Evolutionary conservation across 331 rosid species (phyloP), one percentile per base, ranked within the genome.

Genomic region (Phaseolus coccineus): DNA sequence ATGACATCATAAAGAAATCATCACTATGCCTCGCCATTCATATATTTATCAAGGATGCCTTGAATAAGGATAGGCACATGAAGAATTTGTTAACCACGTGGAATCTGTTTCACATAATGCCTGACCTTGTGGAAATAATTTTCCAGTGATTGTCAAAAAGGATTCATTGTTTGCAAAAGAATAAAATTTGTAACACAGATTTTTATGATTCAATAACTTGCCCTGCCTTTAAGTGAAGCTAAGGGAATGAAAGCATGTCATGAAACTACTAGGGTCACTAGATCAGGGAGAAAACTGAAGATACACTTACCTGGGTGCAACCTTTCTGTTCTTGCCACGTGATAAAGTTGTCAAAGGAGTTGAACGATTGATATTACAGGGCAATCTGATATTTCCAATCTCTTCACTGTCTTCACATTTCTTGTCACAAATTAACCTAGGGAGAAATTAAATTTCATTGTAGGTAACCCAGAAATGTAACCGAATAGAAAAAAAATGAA

Each of bases 341-440:
- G 67, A 47, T 37, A 62, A 87, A 81, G 84, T 39, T 64, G 70
- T 15, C 61, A 74, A 57, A 51, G 65, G 14, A 27, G 81, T 71
- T 65, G 85, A 52, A 68, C 44, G 81, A 80, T 80, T 74, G 72
- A 86, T 89, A 65, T 88, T 87, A 24, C 78, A 71, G 51, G 86
- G 89, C 69, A 73, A 57, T 79, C 69, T 69, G 87, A 74, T 72
- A 73, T 81, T 76, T 66, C 30, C 57, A 53, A 82, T 80, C 64
- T 82, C 97, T 55, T 55, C 84, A 77, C 64, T 73, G 68, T 84
- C 91, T 80, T 88, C 90, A 77, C 91, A 84, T 79, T 85, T 84
- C 69, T 89, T 94, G 89, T 79, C 83, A 68, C 77, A 76, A 65
- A 91, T 88, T 85, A 88, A 81, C 88, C 98, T 94, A 73, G 48